Percentiles rank a stretch among this genome's conserved stretches.
Conservation (phyloP, 2,329 filamentous ascomycete genomes). For the Fusarium buharicum region DNA sequence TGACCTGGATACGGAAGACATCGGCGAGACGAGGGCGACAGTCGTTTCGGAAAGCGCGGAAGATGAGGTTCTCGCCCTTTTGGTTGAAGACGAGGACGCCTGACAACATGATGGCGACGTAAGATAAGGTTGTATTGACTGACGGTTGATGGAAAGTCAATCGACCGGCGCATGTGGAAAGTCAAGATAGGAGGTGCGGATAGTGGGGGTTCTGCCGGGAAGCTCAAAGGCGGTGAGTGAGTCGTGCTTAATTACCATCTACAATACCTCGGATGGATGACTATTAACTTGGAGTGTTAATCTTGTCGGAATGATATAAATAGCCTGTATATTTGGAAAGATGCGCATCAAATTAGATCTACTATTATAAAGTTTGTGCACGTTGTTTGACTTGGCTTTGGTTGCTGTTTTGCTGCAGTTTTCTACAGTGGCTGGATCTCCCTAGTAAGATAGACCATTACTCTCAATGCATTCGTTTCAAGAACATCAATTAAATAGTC, state of each 20-base stretch:
- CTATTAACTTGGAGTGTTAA: too few relatives aligned
- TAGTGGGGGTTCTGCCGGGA: slow-evolving; percentile 41
- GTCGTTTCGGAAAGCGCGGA: slow-evolving; percentile 98
- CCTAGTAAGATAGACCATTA: background rate
- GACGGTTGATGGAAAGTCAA: slow-evolving; percentile 12
- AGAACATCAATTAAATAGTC: background rate
- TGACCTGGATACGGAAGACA: slow-evolving; percentile 99
- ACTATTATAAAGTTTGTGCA: too few relatives aligned
- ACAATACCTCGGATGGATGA: too few relatives aligned
- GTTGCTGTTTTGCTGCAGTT: too few relatives aligned
- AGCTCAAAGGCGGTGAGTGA: slow-evolving; percentile 39
- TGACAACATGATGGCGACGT: slow-evolving; percentile 79
- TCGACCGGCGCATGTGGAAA: background rate
- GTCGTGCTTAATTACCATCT: slow-evolving; percentile 13
- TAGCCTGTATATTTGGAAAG: too few relatives aligned
- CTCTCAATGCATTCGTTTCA: background rate
- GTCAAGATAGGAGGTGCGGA: slow-evolving; percentile 37
- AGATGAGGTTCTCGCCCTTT: slow-evolving; percentile 99
- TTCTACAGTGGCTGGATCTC: too few relatives aligned
- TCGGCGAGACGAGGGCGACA: slow-evolving; percentile 97
- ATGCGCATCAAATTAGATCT: too few relatives aligned
- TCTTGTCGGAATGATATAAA: too few relatives aligned
- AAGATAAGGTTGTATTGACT: slow-evolving; percentile 11
- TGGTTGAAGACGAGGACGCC: slow-evolving; percentile 99
- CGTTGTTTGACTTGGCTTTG: too few relatives aligned